Base-by-base conservation (phyloP, 2,329 filamentous ascomycete species). In the Colletotrichum magnum region DNA sequence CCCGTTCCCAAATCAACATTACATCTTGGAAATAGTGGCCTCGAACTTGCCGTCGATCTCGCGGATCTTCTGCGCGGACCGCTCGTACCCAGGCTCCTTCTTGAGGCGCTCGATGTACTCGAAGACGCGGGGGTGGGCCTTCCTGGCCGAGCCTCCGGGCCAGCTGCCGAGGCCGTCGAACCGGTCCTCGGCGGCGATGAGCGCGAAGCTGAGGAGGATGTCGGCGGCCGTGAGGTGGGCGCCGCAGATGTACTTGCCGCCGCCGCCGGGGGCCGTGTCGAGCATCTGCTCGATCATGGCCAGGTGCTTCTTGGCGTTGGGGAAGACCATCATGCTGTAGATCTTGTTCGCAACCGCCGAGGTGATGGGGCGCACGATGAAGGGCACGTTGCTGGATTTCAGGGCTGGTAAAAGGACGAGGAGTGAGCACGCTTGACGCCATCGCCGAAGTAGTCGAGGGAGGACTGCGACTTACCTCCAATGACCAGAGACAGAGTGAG, bases 401-500 rank as follows among this genome's bases (percentile, higher is more conserved):
- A 89, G 79, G 28, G 72, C 83, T 85, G 59, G 6, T 18, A 15
- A 26, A 50, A 15, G 47, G 48, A 3, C 2, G 21, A 24, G 21
- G 21, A 36, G 45, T 64, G 16, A 67, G 62, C 41, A 24, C 9
- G 32, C 24, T n/a, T 52, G 9, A 3, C 13, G 26, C 5, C 5
- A 41, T 24, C 36, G 5, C 10, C 32, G 32, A 36, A 36, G 16
- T 18, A 15, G 45, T 47, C 18, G 13, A 16, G 28, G 6, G 32
- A 16, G 43, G n/a, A 12, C 32, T 13, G 26, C 1, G 41, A 80
- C 83, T 67, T 77, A 87, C 85, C 78, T 4, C 75, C 76, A 13
- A 92, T 82, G 28, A 97, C 81, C 16, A 96, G 77, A 15, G 85
- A 82, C 70, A 93, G 80, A 1, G 95, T 80, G 71, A 96, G 78